phyloP scores from a whole-genome alignment of 1,284 basidiomycete species.

The Ustilago sp. region DNA sequence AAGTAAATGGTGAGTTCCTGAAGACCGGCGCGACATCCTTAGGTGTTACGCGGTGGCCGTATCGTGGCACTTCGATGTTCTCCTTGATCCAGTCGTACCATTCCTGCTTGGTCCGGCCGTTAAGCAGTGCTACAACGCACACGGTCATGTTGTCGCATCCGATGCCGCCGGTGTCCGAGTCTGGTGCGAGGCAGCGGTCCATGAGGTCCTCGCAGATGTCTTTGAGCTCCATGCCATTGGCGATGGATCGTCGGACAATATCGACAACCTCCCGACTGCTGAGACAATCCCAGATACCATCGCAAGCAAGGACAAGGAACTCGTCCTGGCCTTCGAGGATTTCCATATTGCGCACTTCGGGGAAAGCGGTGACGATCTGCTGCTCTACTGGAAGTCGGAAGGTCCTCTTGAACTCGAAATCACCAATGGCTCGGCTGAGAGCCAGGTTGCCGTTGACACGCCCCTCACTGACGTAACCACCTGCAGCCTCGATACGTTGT shows the following conservation, averaged over 20 bases:
- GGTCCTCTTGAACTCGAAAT: constrained; percentile 99
- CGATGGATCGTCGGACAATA: constrained; percentile 84
- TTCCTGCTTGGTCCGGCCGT: constrained; percentile 86
- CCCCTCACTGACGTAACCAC: constrained; percentile 96
- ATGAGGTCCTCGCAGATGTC: constrained; percentile 92
- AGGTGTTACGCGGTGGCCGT: constrained; percentile 82
- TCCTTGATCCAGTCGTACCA: constrained; percentile 94
- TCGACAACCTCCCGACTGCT: constrained; percentile 93
- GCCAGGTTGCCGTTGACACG: constrained; percentile 98
- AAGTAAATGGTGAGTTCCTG: constrained; percentile 72
- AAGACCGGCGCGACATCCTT: constrained; percentile 70
- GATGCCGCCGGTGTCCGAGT: constrained; percentile 91
- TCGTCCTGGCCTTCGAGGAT: constrained; percentile 86
- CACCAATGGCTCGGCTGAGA: constrained; percentile 92
- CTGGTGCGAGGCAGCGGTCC: constrained; percentile 92
- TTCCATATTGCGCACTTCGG: constrained; percentile 86
- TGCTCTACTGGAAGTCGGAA: constrained; percentile 82
- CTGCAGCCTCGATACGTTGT: constrained; percentile 87
- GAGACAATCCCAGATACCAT: constrained; percentile 99
- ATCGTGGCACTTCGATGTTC: constrained; percentile 78
- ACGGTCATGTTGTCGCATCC: constrained; percentile 99
- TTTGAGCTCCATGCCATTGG: constrained; percentile 81
- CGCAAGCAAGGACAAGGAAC: constrained; percentile 94
- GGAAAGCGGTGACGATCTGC: constrained; percentile 95
- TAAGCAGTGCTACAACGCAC: constrained; percentile 86